phyloP scores from a whole-genome alignment of 768 basidiomycete genomes.

The Trametes cinnabarina region DNA sequence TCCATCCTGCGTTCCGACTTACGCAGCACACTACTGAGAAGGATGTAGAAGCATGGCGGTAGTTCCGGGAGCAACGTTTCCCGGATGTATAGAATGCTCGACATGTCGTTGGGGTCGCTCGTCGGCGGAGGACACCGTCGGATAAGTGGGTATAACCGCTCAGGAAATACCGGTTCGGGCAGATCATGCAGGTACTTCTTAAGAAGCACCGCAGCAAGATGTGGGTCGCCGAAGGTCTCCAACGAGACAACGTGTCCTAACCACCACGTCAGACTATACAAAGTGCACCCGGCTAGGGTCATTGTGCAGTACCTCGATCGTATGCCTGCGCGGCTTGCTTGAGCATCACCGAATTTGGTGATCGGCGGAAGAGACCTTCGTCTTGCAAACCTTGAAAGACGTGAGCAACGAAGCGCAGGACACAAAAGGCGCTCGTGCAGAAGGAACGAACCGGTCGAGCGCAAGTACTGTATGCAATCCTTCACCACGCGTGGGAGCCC shows the following conservation, averaged over 20 bases:
- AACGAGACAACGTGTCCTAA: constrained; percentile 77
- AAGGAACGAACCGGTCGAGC: constrained; percentile 45
- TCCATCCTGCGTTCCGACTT: neutral
- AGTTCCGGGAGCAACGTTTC: constrained; percentile 66
- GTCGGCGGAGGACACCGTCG: constrained; percentile 63
- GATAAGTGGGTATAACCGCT: constrained; percentile 61
- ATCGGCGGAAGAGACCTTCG: constrained; percentile 83
- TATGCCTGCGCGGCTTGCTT: constrained; percentile 81
- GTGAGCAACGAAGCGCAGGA: neutral
- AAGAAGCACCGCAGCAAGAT: constrained; percentile 79
- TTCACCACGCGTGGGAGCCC: constrained; percentile 78
- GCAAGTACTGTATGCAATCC: constrained; percentile 70
- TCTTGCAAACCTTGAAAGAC: constrained; percentile 50
- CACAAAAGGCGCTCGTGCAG: neutral
- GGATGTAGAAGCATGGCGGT: constrained; percentile 68
- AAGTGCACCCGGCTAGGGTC: neutral
- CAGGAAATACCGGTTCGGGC: constrained; percentile 75
- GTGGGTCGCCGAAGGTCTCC: constrained; percentile 70
- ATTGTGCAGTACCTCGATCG: constrained; percentile 56
- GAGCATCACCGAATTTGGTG: constrained; percentile 66
- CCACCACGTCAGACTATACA: constrained; percentile 2
- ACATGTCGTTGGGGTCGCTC: constrained; percentile 52
- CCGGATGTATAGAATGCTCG: constrained; percentile 62
- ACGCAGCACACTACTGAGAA: constrained; percentile 58
- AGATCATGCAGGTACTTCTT: constrained; percentile 86